These are phyloP conservation scores for Rosa persica DNA, from an alignment of 306 rosid genomes.

Conservation along the genomic window DNA sequence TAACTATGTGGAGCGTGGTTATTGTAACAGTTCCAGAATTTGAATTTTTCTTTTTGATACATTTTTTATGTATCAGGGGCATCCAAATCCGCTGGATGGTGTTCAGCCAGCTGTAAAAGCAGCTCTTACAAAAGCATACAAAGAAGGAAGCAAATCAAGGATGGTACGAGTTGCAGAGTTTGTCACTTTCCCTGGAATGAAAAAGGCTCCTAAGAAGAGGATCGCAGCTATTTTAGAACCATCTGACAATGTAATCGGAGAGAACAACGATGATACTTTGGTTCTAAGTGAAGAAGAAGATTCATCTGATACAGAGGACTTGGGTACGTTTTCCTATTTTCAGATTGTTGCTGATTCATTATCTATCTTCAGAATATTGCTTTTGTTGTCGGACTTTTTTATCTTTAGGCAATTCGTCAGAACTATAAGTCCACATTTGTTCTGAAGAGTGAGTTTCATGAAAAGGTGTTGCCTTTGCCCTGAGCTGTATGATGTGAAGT, in stretches of 20 bases:
- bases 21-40: constrained; percentile 9
- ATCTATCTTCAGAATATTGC: neutral
- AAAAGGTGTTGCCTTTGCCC: constrained; percentile 6
- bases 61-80: constrained; percentile 58
- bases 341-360: neutral
- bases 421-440: neutral
- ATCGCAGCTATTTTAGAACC: constrained; percentile 90
- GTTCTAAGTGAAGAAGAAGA: constrained; percentile 75
- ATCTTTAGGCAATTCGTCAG: neutral
- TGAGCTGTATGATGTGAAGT: neutral
- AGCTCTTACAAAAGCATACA: constrained; percentile 87
- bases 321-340: constrained; percentile 39
- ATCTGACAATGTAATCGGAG: constrained; percentile 52
- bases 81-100: constrained; percentile 77
- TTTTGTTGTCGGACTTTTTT: neutral
- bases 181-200: constrained; percentile 65
- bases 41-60: constrained; percentile 7
- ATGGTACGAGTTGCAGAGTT: constrained; percentile 78
- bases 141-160: constrained; percentile 67
- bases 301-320: constrained; percentile 58
- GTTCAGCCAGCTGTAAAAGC: constrained; percentile 69
- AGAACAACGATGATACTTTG: constrained; percentile 45
- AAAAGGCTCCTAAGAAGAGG: constrained; percentile 79
- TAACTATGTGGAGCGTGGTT: constrained; percentile 12
- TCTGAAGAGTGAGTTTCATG: neutral